A percentile compares a stretch with the other conserved stretches of the same genome.
phyloP scores from a whole-genome alignment of 768 basidiomycete genomes.

The Suillus clintonianus region DNA sequence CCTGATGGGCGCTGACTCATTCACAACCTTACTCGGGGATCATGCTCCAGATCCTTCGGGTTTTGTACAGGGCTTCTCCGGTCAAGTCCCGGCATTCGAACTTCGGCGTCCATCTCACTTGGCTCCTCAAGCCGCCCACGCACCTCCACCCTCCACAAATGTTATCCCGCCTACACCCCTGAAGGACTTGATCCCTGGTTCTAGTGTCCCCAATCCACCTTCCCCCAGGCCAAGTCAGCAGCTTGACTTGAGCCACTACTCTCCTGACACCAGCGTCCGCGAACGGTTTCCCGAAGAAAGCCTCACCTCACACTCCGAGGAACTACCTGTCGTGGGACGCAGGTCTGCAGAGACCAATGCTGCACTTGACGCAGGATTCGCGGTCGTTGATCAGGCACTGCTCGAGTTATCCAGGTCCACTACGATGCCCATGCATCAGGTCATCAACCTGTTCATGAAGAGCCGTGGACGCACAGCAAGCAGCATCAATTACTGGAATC shows the following conservation, averaged over 20 bases:
- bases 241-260: background rate
- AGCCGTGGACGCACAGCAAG: background rate
- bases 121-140: too few species aligned
- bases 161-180: too few species aligned
- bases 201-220: too few species aligned
- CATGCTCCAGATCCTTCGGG: too few species aligned
- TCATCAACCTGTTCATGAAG: slow-evolving; percentile 9
- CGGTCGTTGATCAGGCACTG: background rate
- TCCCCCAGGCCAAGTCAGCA: too few species aligned
- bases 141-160: too few species aligned
- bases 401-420: background rate
- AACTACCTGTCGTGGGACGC: background rate
- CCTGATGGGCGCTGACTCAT: background rate
- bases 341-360: background rate
- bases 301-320: background rate
- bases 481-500: slow-evolving; percentile 4
- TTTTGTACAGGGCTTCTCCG: too few species aligned
- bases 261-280: background rate
- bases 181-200: too few species aligned
- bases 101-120: too few species aligned
- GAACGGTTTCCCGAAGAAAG: background rate
- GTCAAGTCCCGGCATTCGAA: too few species aligned
- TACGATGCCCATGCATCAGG: background rate
- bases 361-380: background rate
- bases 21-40: too few species aligned